These are phyloP conservation scores for Gyrodon lividus DNA, from an alignment of 768 basidiomycete genomes.

Conservation along the genomic window DNA sequence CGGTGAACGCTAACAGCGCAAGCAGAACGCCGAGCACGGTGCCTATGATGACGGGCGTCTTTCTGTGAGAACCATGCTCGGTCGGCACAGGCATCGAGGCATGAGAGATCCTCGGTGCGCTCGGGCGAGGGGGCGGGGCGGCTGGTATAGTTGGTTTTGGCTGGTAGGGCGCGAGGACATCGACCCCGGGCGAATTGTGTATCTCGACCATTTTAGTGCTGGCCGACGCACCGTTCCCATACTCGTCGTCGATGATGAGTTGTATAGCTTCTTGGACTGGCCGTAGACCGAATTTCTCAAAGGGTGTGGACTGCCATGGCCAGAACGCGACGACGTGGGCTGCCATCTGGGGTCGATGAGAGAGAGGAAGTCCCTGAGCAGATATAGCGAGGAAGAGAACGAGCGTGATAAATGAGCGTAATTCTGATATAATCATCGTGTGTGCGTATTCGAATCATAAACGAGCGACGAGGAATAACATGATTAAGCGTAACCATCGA, in stretches of 20 bases:
- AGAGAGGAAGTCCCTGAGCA: constrained; percentile 7
- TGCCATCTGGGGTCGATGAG: constrained; percentile 12
- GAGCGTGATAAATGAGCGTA: constrained; percentile 22
- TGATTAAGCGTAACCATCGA: too few species aligned
- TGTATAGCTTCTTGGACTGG: constrained; percentile 4
- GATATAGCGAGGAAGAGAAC: background rate
- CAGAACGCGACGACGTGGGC: background rate
- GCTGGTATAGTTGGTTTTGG: background rate
- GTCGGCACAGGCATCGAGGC: constrained; percentile 8
- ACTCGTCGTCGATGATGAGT: background rate
- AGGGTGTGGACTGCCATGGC: background rate
- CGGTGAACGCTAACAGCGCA: constrained; percentile 6
- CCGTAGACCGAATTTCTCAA: background rate
- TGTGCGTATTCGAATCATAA: background rate
- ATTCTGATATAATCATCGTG: background rate
- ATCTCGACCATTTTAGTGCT: background rate
- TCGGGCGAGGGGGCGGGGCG: constrained; percentile 9
- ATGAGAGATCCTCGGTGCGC: constrained; percentile 8
- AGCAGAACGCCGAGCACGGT: constrained; percentile 13
- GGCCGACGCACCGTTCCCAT: background rate
- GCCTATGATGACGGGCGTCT: constrained; percentile 18
- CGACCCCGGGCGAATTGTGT: constrained; percentile 1
- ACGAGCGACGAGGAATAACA: background rate
- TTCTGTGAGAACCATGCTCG: background rate
- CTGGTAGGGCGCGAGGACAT: constrained; percentile 15